phyloP scores from a whole-genome alignment of 208 protist genomes.

The Eutreptiella sp. region DNA sequence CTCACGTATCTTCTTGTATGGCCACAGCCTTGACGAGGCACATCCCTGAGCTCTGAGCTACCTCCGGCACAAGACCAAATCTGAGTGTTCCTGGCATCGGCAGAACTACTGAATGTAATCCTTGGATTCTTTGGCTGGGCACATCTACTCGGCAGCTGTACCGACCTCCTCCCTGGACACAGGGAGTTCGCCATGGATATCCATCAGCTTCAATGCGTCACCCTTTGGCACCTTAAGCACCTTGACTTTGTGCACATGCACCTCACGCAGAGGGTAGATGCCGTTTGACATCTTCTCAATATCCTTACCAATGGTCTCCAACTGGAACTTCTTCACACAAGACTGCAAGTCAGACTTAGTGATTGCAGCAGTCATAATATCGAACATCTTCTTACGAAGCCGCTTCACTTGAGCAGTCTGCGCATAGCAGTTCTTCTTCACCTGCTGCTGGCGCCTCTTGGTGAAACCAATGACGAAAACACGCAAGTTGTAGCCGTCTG shows the following conservation, averaged over 20 bases:
- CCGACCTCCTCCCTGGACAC: constrained; percentile 60
- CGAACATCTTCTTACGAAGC: constrained; percentile 89
- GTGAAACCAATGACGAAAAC: constrained; percentile 98
- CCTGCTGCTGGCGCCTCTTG: constrained; percentile 80
- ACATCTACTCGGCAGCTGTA: too few relatives aligned
- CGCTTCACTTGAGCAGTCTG: constrained; percentile 85
- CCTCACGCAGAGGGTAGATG: constrained; percentile 95
- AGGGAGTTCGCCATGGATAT: constrained; percentile 72
- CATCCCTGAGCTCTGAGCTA: too few relatives aligned
- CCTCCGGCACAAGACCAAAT: too few relatives aligned
- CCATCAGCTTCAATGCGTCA: constrained; percentile 80
- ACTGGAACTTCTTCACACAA: constrained; percentile 87
- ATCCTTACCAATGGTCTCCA: constrained; percentile 85
- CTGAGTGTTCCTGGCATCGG: too few relatives aligned
- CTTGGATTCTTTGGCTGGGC: too few relatives aligned
- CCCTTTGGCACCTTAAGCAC: constrained; percentile 93
- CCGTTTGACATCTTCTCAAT: constrained; percentile 84
- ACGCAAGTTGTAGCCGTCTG: constrained; percentile 92
- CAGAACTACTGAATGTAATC: too few relatives aligned
- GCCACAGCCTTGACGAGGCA: too few relatives aligned
- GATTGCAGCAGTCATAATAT: constrained; percentile 84
- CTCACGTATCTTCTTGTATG: too few relatives aligned
- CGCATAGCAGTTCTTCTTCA: constrained; percentile 95
- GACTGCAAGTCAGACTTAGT: constrained; percentile 77
- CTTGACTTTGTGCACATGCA: constrained; percentile 96